Evolutionary conservation across 169 alveolate genomes (phyloP).

Genomic region (Plasmodium sp.): DNA sequence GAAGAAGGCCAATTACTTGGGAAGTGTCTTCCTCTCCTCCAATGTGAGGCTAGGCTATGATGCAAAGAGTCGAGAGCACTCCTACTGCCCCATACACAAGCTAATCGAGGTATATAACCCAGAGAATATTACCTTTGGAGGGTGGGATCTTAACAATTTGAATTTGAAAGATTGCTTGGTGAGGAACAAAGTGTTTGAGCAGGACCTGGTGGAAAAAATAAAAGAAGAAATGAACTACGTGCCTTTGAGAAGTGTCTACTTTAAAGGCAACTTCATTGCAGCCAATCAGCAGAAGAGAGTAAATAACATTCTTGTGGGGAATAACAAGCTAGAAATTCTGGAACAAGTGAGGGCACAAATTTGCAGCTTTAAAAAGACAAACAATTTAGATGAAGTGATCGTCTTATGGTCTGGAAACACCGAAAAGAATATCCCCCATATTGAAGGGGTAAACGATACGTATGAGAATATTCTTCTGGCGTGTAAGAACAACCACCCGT

Average conservation of each 20-base stretch:
- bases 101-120: conserved; percentile 91
- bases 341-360: conserved; percentile 87
- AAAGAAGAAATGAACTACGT: conserved; percentile 80
- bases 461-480: conserved; percentile 85
- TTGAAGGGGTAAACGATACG: conserved; percentile 85
- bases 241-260: conserved; percentile 88
- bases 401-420: conserved; percentile 95
- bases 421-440: conserved; percentile 88
- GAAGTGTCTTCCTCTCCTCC: conserved; percentile 88
- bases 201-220: conserved; percentile 85
- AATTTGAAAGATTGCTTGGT: conserved; percentile 88
- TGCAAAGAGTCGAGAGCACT: conserved; percentile 79
- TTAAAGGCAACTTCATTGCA: conserved; percentile 89
- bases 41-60: conserved; percentile 86
- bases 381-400: conserved; percentile 87
- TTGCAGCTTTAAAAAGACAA: conserved; percentile 85
- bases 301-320: conserved; percentile 86
- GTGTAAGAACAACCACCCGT: conserved; percentile 82
- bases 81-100: conserved; percentile 87
- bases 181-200: conserved; percentile 90
- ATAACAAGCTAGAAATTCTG: conserved; percentile 84
- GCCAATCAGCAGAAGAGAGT: conserved; percentile 91
- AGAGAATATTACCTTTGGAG: conserved; percentile 87
- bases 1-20: conserved; percentile 88
- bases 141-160: conserved; percentile 92